Percentiles rank a stretch among this genome's conserved stretches.
Conservation (phyloP, 208 protist species). For the Tritrichomonas foetus region DNA sequence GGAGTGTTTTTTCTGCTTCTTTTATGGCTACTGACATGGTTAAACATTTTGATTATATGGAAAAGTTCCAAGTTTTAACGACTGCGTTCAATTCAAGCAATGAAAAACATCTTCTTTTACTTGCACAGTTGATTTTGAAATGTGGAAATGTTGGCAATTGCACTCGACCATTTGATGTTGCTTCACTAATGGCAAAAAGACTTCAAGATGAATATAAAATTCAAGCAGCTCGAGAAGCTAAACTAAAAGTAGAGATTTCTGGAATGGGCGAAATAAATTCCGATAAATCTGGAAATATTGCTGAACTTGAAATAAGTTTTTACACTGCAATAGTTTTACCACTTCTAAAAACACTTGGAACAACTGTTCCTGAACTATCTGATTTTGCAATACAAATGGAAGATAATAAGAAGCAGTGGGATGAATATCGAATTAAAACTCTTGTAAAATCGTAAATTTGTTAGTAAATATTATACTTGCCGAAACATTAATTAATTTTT, state of each 20-base stretch:
- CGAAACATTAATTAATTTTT: too few relatives aligned
- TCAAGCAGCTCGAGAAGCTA: background rate
- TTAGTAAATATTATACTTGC: too few relatives aligned
- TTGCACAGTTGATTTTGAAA: background rate
- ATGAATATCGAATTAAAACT: too few relatives aligned
- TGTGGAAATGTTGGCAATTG: constrained; percentile 11
- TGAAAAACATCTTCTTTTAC: background rate
- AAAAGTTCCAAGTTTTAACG: background rate
- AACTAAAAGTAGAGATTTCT: background rate
- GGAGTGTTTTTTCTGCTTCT: background rate
- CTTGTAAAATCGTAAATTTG: too few relatives aligned
- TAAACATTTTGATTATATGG: background rate
- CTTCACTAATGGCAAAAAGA: background rate
- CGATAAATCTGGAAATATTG: background rate
- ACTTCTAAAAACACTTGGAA: background rate
- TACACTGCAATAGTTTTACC: background rate
- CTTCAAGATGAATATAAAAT: background rate
- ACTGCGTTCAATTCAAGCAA: background rate
- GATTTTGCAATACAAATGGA: background rate
- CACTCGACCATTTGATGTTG: background rate
- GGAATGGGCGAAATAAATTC: background rate
- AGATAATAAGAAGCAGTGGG: constrained; percentile 9
- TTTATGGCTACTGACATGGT: background rate
- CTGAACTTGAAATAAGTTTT: background rate
- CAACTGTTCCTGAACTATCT: background rate